Evolutionary conservation across 2,329 filamentous ascomycete species (phyloP).

Genomic region (Colletotrichum cordylinicola): DNA sequence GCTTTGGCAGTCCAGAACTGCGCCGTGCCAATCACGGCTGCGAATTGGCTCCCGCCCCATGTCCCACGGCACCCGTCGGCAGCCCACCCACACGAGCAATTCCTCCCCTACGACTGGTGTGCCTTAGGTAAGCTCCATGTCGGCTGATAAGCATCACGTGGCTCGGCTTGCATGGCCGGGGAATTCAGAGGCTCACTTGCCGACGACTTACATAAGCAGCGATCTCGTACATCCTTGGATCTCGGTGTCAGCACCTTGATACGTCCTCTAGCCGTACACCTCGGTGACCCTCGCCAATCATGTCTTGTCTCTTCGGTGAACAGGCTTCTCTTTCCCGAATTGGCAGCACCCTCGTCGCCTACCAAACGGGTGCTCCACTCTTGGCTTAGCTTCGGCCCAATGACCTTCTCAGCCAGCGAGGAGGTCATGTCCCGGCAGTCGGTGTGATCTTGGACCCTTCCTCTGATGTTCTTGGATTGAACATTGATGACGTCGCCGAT

Average conservation of each 20-base stretch:
- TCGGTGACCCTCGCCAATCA: background rate
- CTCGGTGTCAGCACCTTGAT: background rate
- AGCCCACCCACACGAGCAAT: background rate
- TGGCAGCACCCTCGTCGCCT: background rate
- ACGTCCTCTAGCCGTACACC: background rate
- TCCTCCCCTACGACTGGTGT: background rate
- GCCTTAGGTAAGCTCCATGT: background rate
- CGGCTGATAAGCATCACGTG: constrained; percentile 10
- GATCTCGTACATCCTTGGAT: background rate
- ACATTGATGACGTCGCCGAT: background rate
- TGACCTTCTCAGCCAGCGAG: background rate
- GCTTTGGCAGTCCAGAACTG: background rate
- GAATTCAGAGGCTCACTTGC: background rate
- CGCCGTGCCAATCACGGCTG: background rate
- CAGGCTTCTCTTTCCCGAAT: background rate
- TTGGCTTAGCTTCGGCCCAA: constrained; percentile 11
- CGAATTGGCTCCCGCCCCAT: constrained; percentile 14
- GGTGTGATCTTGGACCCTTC: background rate
- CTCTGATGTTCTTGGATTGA: background rate
- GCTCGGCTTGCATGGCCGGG: background rate
- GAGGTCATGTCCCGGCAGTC: background rate
- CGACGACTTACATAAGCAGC: background rate
- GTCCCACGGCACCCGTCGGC: background rate
- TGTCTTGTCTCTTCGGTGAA: background rate
- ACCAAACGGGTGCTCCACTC: constrained; percentile 3